phyloP scores from a whole-genome alignment of 257 asterid species.

The Mitragyna speciosa region DNA sequence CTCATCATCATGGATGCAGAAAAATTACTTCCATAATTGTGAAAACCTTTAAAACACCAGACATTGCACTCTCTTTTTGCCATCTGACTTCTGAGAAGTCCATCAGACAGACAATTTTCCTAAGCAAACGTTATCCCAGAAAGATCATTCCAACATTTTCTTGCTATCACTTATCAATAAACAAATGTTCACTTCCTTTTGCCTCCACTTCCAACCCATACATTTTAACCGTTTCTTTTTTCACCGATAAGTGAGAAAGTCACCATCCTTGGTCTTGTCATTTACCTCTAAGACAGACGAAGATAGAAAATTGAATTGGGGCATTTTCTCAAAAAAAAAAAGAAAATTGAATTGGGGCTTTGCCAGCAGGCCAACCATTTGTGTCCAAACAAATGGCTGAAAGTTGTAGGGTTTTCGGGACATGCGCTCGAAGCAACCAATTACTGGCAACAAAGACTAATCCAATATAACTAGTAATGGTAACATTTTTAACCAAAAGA shows the following conservation, averaged over 20 bases:
- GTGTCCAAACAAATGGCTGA: not conserved
- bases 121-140: constrained; percentile 13
- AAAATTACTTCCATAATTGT: not conserved
- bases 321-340: not conserved
- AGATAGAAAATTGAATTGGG: not conserved
- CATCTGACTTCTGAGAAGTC: not conserved
- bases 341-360: not conserved
- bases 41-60: not conserved
- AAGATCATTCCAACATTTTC: constrained; percentile 21
- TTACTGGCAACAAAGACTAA: too few relatives aligned
- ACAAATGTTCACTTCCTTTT: not conserved
- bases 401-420: not conserved
- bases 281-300: not conserved
- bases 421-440: not conserved
- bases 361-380: not conserved
- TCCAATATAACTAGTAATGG: too few relatives aligned
- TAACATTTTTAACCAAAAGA: not conserved
- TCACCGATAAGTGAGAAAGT: not conserved
- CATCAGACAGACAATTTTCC: not conserved
- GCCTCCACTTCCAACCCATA: not conserved
- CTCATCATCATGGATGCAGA: not conserved
- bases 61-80: not conserved
- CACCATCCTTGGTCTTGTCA: not conserved
- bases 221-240: not conserved
- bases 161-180: constrained; percentile 9